These are phyloP conservation scores for Adansonia digitata DNA, from an alignment of 345 rosid genomes.

Conservation along the genomic window DNA sequence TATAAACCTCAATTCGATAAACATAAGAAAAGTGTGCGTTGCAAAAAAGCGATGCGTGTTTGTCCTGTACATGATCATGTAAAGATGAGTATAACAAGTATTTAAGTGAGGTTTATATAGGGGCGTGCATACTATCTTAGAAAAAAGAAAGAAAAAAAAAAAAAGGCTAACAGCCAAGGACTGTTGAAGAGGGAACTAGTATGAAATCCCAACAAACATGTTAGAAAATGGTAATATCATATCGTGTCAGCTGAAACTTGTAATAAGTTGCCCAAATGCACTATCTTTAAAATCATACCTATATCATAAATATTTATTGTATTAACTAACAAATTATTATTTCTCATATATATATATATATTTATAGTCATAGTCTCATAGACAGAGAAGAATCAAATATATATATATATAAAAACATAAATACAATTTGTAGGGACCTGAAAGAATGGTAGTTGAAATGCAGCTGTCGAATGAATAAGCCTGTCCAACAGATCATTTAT, in stretches of 20 bases:
- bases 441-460: background rate
- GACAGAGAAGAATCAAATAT: background rate
- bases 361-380: too few species aligned
- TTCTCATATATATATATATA: background rate
- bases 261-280: background rate
- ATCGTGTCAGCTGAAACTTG: background rate
- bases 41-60: too few species aligned
- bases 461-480: background rate
- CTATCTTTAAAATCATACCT: background rate
- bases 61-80: too few species aligned
- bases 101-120: too few species aligned
- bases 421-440: conserved; percentile 7
- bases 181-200: background rate
- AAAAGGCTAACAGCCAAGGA: background rate
- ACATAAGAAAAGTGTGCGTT: too few species aligned
- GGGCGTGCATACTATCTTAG: too few species aligned
- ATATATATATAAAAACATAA: background rate
- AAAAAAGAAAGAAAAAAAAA: too few species aligned
- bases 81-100: too few species aligned
- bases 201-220: conserved; percentile 1
- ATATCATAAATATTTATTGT: background rate
- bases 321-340: background rate
- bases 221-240: background rate
- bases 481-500: too few species aligned
- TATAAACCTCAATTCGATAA: too few species aligned